A percentile compares a stretch with the other conserved stretches of the same genome.
Conservation (phyloP, 345 rosid genomes). For the Eucalyptus microcorys region DNA sequence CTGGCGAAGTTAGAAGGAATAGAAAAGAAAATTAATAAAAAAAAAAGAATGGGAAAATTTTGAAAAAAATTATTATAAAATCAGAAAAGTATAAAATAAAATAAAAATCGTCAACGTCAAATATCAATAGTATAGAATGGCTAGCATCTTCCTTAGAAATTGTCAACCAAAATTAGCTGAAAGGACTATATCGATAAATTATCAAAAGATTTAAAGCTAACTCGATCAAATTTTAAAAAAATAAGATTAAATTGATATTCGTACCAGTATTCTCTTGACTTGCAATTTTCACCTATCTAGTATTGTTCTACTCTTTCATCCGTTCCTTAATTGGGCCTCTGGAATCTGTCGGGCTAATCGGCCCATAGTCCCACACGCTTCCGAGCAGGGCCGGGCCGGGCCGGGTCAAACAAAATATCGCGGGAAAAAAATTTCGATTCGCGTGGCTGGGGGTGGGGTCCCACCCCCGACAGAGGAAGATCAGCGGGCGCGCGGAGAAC, state of each 20-base stretch:
- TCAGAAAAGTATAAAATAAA: no score
- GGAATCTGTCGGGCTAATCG: neutral
- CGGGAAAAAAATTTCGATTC: neutral
- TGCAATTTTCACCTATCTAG: no score
- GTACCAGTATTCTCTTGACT: no score
- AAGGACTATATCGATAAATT: no score
- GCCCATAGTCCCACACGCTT: neutral
- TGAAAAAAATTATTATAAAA: no score
- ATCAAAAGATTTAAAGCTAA: neutral
- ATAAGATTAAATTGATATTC: no score
- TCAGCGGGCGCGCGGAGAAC: neutral
- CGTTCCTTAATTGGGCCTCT: neutral
- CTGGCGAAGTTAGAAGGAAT: neutral
- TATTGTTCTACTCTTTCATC: neutral
- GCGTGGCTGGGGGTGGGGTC: neutral
- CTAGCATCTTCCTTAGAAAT: fast-evolving
- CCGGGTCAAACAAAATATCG: neutral
- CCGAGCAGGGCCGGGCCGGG: neutral
- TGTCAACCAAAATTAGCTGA: fast-evolving
- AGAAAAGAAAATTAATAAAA: no score
- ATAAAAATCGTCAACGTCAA: fast-evolving
- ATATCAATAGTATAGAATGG: fast-evolving
- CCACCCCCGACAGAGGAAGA: neutral
- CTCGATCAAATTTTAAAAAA: no score
- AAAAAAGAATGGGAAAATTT: fast-evolving